These are phyloP conservation scores for Actinomortierella wolfii DNA, from an alignment of 371 early-diverging fungal species.

Conservation along the genomic window DNA sequence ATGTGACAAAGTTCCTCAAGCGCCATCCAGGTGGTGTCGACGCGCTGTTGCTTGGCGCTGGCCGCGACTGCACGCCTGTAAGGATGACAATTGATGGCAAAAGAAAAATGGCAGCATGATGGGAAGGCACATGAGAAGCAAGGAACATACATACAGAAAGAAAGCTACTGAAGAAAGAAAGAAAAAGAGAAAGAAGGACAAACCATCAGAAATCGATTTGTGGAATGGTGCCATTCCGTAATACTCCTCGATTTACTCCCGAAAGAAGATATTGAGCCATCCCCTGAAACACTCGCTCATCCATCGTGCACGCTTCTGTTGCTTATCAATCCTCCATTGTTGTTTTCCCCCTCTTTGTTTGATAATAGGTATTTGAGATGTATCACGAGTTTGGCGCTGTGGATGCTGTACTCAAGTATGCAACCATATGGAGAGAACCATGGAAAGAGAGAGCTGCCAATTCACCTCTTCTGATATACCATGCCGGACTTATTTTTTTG, in stretches of 20 bases:
- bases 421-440: too few relatives aligned
- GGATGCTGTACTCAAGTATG: conserved; percentile 49
- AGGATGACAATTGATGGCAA: background rate
- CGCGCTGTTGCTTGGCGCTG: conserved; percentile 66
- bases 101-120: too few relatives aligned
- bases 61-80: conserved; percentile 67
- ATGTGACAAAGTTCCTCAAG: conserved; percentile 79
- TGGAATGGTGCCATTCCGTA: too few relatives aligned
- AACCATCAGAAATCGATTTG: too few relatives aligned
- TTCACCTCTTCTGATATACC: too few relatives aligned
- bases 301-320: conserved; percentile 8
- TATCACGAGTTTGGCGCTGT: conserved; percentile 55
- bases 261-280: too few relatives aligned
- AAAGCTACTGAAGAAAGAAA: too few relatives aligned
- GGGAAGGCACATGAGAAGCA: too few relatives aligned
- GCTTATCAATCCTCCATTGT: background rate
- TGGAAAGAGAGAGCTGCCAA: too few relatives aligned
- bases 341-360: background rate
- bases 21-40: conserved; percentile 81
- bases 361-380: conserved; percentile 58
- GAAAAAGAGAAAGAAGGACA: background rate
- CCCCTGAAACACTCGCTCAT: background rate
- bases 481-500: too few relatives aligned
- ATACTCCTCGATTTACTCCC: too few relatives aligned
- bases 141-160: too few relatives aligned